Percentiles rank a stretch among this genome's conserved stretches.
Evolutionary conservation across 2,329 filamentous ascomycete genomes (phyloP).

Genomic region (Penicillium sp.): DNA sequence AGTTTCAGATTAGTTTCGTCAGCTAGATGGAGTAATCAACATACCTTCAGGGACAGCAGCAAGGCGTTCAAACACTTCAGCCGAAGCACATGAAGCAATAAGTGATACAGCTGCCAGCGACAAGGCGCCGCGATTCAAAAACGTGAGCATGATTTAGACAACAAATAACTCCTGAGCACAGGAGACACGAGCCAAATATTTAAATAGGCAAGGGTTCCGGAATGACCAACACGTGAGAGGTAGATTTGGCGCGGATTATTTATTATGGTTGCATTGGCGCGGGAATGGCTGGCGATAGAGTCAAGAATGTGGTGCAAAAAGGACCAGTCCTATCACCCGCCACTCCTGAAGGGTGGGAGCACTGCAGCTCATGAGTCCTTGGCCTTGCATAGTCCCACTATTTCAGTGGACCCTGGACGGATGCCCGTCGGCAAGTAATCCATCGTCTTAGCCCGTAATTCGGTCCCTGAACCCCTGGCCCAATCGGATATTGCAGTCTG

Average conservation of each 20-base stretch:
- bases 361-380: slow-evolving; percentile 5
- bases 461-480: not conserved
- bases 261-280: slow-evolving; percentile 27
- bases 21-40: not conserved
- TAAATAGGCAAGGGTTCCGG: slow-evolving; percentile 10
- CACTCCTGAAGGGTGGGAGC: not conserved
- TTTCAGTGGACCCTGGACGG: slow-evolving; percentile 14
- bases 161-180: slow-evolving; percentile 3
- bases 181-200: slow-evolving; percentile 11
- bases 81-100: slow-evolving; percentile 29
- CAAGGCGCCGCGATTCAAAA: slow-evolving; percentile 27
- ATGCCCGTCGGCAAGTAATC: slow-evolving; percentile 13
- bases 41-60: slow-evolving; percentile 35
- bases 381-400: slow-evolving; percentile 14
- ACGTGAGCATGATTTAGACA: slow-evolving; percentile 26
- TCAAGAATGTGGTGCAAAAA: slow-evolving; percentile 11
- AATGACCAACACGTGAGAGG: slow-evolving; percentile 13
- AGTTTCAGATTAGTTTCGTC: not conserved
- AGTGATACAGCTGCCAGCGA: slow-evolving; percentile 32
- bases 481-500: slow-evolving; percentile 6
- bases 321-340: not conserved
- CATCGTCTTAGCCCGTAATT: not conserved
- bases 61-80: slow-evolving; percentile 38
- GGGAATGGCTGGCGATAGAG: slow-evolving; percentile 13
- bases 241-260: slow-evolving; percentile 10